These are phyloP conservation scores for Russula sp. DNA, from an alignment of 768 basidiomycete species.

Conservation along the genomic window DNA sequence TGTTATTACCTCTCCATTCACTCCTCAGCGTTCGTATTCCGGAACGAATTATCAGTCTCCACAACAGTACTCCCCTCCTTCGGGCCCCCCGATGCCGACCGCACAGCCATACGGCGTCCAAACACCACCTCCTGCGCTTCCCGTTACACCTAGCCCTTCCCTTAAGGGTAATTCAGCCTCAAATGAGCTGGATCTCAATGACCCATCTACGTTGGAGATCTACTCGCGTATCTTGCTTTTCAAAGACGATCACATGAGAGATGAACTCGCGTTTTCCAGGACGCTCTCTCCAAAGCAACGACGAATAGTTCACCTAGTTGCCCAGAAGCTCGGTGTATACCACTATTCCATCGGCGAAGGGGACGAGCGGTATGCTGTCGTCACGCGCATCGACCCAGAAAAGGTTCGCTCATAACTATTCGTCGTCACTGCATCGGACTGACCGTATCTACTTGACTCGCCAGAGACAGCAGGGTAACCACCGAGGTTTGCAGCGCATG, in stretches of 20 bases:
- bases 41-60: constrained; percentile 57
- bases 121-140: constrained; percentile 53
- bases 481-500: constrained; percentile 66
- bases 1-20: constrained; percentile 53
- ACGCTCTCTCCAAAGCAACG: constrained; percentile 81
- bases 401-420: constrained; percentile 49
- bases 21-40: constrained; percentile 72
- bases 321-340: constrained; percentile 93
- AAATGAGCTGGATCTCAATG: constrained; percentile 89
- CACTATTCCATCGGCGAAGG: constrained; percentile 93
- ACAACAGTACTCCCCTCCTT: constrained; percentile 66
- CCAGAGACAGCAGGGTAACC: constrained; percentile 43
- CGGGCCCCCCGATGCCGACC: constrained; percentile 41
- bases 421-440: background rate
- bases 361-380: constrained; percentile 90
- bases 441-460: background rate
- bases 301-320: constrained; percentile 91
- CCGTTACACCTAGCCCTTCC: constrained; percentile 55
- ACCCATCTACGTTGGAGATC: constrained; percentile 92
- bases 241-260: constrained; percentile 96
- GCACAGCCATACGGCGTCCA: constrained; percentile 44
- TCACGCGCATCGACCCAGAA: constrained; percentile 84
- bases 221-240: constrained; percentile 95
- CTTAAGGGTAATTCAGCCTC: constrained; percentile 55
- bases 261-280: constrained; percentile 95